Evolutionary conservation across 768 basidiomycete genomes (phyloP).

Genomic region (Pluteus cervinus): DNA sequence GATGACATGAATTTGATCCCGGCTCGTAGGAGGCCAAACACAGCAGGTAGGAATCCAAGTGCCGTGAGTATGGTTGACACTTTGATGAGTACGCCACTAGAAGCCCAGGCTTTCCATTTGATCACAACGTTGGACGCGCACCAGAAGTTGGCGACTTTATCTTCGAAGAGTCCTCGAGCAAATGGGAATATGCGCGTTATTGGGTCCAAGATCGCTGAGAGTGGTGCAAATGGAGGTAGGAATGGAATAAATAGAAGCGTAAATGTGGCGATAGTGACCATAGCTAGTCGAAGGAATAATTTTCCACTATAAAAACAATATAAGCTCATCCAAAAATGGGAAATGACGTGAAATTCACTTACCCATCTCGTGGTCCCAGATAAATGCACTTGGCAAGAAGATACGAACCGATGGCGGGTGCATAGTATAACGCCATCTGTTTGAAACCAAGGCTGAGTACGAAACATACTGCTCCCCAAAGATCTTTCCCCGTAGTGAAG

Average conservation of each 20-base stretch:
- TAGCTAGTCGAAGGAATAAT: constrained; percentile 62
- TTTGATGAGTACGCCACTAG: constrained; percentile 46
- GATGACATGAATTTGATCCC: constrained; percentile 21
- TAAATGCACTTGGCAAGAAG: constrained; percentile 85
- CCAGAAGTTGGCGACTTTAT: constrained; percentile 98
- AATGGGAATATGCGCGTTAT: constrained; percentile 88
- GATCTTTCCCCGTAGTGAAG: constrained; percentile 64
- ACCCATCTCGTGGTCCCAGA: constrained; percentile 71
- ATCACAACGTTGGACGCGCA: constrained; percentile 85
- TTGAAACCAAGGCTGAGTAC: constrained; percentile 88
- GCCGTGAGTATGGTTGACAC: constrained; percentile 63
- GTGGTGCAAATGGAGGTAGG: constrained; percentile 58
- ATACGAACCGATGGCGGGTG: constrained; percentile 88
- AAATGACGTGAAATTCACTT: constrained; percentile 14
- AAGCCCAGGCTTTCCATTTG: constrained; percentile 70
- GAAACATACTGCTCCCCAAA: constrained; percentile 73
- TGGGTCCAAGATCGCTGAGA: constrained; percentile 48
- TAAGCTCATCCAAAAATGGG: not conserved
- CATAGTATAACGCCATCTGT: constrained; percentile 95
- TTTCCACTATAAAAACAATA: constrained; percentile 20
- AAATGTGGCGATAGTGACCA: constrained; percentile 59
- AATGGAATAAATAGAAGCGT: constrained; percentile 73
- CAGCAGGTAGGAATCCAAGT: constrained; percentile 63
- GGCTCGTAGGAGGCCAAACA: constrained; percentile 34
- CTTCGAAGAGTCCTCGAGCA: constrained; percentile 84